Conservation (phyloP, 192 early-diverging fungal genomes). For the Funneliformis geosporum region DNA sequence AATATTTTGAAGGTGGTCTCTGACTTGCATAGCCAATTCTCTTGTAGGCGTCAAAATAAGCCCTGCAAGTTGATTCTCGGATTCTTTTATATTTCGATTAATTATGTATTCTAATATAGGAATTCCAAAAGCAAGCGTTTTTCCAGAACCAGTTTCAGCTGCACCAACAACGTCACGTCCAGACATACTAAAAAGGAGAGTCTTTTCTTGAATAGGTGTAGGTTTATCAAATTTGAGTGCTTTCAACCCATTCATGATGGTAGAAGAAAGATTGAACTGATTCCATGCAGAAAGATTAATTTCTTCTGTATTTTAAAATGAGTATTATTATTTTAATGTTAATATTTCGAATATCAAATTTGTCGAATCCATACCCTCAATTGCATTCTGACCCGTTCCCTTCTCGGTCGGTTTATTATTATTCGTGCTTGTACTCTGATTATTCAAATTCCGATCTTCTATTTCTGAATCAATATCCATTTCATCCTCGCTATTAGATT, state of each 20-base stretch:
- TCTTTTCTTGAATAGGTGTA: constrained; percentile 85
- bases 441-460: neutral
- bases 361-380: constrained; percentile 8
- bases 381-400: constrained; percentile 9
- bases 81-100: constrained; percentile 38
- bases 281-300: constrained; percentile 78
- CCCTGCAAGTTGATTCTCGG: constrained; percentile 46
- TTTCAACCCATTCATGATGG: constrained; percentile 67
- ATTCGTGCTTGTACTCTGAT: constrained; percentile 9
- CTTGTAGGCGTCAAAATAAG: constrained; percentile 91
- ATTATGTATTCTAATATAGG: constrained; percentile 82
- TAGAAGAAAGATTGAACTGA: constrained; percentile 54
- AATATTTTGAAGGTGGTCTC: constrained; percentile 72
- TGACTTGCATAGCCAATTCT: constrained; percentile 94
- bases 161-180: constrained; percentile 88
- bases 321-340: constrained; percentile 30
- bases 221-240: constrained; percentile 74
- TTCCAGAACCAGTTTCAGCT: constrained; percentile 93
- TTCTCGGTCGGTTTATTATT: constrained; percentile 8
- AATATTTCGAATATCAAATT: constrained; percentile 35
- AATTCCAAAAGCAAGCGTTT: constrained; percentile 94
- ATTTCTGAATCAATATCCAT: constrained; percentile 31
- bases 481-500: constrained; percentile 23
- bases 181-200: constrained; percentile 69
- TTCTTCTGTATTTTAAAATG: constrained; percentile 37